phyloP scores from a whole-genome alignment of 805 yeast genomes.

The Monosporozyma yasuniensis region DNA sequence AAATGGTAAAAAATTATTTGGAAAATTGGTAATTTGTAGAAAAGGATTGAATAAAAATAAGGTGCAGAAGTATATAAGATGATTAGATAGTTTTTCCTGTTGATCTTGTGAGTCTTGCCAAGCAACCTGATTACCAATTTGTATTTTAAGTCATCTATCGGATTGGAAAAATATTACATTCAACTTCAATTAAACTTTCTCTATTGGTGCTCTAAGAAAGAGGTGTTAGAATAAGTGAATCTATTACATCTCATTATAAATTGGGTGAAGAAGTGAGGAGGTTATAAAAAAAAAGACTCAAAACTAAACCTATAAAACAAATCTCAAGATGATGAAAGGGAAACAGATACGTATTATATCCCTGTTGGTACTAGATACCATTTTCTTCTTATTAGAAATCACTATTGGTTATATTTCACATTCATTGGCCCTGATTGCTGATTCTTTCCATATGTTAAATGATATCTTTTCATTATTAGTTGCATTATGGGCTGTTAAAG shows the following conservation, averaged over 20 bases:
- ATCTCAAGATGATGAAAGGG: conserved; percentile 2
- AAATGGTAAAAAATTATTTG: no score
- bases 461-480: conserved; percentile 83
- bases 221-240: no score
- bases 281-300: background rate
- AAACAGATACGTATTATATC: conserved; percentile 68
- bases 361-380: conserved; percentile 64
- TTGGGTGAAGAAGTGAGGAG: background rate
- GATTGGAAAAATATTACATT: no score
- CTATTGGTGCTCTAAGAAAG: background rate
- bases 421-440: conserved; percentile 90
- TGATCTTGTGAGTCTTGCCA: no score
- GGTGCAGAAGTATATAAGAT: no score
- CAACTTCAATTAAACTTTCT: no score
- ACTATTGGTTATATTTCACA: conserved; percentile 85
- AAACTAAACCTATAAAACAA: background rate
- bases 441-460: conserved; percentile 94
- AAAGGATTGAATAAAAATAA: no score
- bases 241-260: no score
- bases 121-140: no score
- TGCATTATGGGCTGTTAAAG: conserved; percentile 94
- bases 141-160: no score
- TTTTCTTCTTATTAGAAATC: conserved; percentile 79
- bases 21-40: no score
- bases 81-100: no score